phyloP scores from a whole-genome alignment of 2,329 filamentous ascomycete species.

The Epichloe coenophiala region DNA sequence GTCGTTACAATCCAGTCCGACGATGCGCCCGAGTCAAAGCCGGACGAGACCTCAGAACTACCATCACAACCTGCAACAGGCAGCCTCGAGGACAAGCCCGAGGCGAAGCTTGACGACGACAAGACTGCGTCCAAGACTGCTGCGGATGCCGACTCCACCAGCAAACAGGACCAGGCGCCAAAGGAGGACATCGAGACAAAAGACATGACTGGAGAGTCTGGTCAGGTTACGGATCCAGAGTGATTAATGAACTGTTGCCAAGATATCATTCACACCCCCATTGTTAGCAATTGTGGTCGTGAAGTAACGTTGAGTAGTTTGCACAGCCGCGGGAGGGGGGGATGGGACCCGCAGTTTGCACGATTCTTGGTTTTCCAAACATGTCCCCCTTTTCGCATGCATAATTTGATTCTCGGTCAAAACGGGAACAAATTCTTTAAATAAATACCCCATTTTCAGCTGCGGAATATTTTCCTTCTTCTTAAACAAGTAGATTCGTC shows the following conservation, averaged over 20 bases:
- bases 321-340: not conserved
- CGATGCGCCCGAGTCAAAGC: not conserved
- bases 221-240: conserved; percentile 4
- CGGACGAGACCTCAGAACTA: not conserved
- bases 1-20: not conserved
- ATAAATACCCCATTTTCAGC: no score
- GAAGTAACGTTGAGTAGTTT: not conserved
- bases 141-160: not conserved
- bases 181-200: conserved; percentile 1
- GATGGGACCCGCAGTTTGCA: not conserved
- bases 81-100: not conserved
- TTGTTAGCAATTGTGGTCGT: not conserved
- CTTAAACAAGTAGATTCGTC: no score
- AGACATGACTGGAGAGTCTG: conserved; percentile 4
- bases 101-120: not conserved
- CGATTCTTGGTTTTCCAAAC: not conserved
- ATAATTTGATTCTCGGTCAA: not conserved
- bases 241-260: not conserved
- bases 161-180: not conserved
- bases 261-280: not conserved
- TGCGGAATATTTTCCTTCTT: no score
- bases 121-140: not conserved
- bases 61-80: not conserved
- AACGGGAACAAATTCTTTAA: accelerated
- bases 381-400: not conserved